A percentile compares a stretch with the other conserved stretches of the same genome.
Evolutionary conservation across 441 rosid species (phyloP).

Genomic region (Flueggea neowawraea): DNA sequence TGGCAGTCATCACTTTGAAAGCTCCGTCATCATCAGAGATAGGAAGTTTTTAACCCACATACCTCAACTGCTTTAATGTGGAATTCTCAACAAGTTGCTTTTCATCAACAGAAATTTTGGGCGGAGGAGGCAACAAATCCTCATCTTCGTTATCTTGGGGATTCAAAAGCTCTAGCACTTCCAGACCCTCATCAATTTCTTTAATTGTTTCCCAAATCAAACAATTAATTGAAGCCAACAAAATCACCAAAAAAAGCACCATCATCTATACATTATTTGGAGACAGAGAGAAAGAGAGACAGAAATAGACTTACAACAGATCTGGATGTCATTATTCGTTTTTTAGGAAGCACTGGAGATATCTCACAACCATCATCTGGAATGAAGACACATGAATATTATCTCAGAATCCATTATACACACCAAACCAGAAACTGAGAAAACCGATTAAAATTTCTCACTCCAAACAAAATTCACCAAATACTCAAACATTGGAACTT

Average conservation of each 20-base stretch:
- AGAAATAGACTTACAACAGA: slow-evolving; percentile 29
- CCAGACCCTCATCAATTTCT: slow-evolving; percentile 33
- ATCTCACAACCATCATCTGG: slow-evolving; percentile 45
- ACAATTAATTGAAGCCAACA: not conserved
- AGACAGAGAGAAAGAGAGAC: not conserved
- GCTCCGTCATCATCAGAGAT: not conserved
- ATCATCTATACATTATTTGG: not conserved
- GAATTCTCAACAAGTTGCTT: slow-evolving; percentile 51
- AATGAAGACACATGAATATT: too few relatives aligned
- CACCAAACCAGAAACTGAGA: too few relatives aligned
- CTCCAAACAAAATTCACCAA: not conserved
- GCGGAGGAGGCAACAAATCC: slow-evolving; percentile 88
- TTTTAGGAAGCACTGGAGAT: slow-evolving; percentile 21
- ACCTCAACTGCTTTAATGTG: slow-evolving; percentile 80
- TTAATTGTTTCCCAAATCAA: not conserved
- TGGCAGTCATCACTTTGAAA: not conserved
- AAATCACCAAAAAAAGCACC: not conserved
- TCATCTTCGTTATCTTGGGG: slow-evolving; percentile 47
- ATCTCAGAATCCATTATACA: too few relatives aligned
- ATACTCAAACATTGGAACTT: not conserved
- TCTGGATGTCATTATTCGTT: slow-evolving; percentile 32
- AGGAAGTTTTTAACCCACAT: slow-evolving; percentile 1
- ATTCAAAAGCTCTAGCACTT: slow-evolving; percentile 29
- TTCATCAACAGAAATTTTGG: slow-evolving; percentile 29
- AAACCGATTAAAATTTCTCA: not conserved